Evolutionary conservation across 108 stramenopile species (phyloP), one percentile per base, ranked within the genome.

Genomic region (Conticribra guillardii): DNA sequence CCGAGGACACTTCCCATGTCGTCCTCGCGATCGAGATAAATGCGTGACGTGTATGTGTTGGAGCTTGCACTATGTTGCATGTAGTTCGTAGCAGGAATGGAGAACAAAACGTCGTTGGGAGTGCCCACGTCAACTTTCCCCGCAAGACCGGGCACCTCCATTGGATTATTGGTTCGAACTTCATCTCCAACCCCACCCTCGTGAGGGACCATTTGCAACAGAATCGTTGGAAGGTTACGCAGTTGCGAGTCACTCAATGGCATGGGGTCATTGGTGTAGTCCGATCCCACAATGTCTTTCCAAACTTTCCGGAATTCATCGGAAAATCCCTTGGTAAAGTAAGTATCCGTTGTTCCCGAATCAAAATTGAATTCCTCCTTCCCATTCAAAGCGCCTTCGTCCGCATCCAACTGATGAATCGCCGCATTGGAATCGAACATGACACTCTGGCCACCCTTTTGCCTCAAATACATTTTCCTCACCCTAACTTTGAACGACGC

Each of bases 301-400:
- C 93, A 99, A 0, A 80, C 73, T 9, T 54, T 75, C 29, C 75
- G 73, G 74, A 99, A 98, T 26, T 71, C 83, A 3, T 63, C 61
- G 4, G 86, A 82, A 4, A 85, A 52, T 11, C 76, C 63, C 44
- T 55, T 53, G 46, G 84, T 83, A 32, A 99, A 71, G 65, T 97
- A 97, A 1, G 98, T 98, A 79, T 89, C 89, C 1, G 97, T 97
- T 2, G 98, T 96, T 9, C 96, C 97, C 50, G 83, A 85, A 82
- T 99, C 97, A 17, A 99, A 90, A 79, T 96, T 97, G 34, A 89
- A 95, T 17, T 93, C 94, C 45, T 96, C 89, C 2, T 96, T 93
- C 15, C 76, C 76, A 60, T 95, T 93, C 64, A 90, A 70, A 3
- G 18, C 37, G 1, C 41, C 68, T 15, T 70, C 54, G 70, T 88